Conservation (phyloP, 2,329 filamentous ascomycete genomes). For the Albifimbria verrucaria region DNA sequence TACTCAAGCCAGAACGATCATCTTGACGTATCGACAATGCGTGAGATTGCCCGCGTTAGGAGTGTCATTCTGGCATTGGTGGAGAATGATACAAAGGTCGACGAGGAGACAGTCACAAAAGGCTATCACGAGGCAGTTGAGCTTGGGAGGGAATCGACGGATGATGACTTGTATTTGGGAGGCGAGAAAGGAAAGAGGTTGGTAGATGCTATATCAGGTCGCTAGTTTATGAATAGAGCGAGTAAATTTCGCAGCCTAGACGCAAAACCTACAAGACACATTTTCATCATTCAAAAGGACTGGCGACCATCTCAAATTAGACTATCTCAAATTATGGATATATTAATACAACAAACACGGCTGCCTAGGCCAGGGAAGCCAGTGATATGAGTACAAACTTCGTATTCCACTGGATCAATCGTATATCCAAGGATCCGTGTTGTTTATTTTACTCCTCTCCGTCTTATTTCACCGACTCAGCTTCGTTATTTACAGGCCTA, state of each 20-base stretch:
- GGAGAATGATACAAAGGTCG: conserved; percentile 77
- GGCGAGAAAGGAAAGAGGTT: conserved; percentile 53
- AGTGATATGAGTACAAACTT: too few species aligned
- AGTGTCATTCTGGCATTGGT: conserved; percentile 81
- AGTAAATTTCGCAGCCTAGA: not conserved
- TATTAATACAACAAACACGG: too few species aligned
- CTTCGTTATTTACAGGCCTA: conserved; percentile 27
- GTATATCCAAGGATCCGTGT: too few species aligned
- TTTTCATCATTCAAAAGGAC: too few species aligned
- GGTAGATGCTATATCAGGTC: conserved; percentile 34
- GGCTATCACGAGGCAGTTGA: conserved; percentile 82
- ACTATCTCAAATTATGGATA: too few species aligned
- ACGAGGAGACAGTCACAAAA: conserved; percentile 81
- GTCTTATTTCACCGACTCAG: not conserved
- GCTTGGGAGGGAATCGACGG: conserved; percentile 59
- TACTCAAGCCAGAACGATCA: conserved; percentile 95
- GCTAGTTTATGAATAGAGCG: conserved; percentile 10
- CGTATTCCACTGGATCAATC: too few species aligned
- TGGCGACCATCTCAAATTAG: too few species aligned
- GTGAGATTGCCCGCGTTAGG: conserved; percentile 81
- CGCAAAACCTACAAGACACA: not conserved
- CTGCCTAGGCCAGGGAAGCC: too few species aligned
- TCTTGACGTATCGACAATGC: conserved; percentile 71
- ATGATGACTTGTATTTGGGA: conserved; percentile 59
- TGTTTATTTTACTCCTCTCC: too few species aligned